Conservation (phyloP, 1,284 basidiomycete species). For the Ceratobasidium sp. region DNA sequence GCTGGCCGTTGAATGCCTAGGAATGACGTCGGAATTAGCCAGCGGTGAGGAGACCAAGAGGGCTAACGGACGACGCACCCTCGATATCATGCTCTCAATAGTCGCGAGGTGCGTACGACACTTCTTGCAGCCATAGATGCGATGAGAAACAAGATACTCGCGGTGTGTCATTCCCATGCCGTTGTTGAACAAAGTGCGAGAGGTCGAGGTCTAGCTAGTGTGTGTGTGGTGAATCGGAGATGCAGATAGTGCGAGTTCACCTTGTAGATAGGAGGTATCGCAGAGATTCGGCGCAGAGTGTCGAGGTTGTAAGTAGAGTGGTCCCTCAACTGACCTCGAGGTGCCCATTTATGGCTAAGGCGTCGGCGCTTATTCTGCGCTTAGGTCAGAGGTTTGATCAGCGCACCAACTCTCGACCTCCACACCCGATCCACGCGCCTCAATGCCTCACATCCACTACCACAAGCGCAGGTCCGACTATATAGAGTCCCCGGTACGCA, state of each 20-base stretch:
- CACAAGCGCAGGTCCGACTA: slow-evolving; percentile 9
- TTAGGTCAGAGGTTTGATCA: slow-evolving; percentile 19
- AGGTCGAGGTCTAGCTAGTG: neutral
- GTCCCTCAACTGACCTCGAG: slow-evolving; percentile 1
- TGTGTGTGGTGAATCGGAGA: neutral
- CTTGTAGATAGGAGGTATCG: neutral
- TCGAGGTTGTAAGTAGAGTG: neutral
- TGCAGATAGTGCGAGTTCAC: neutral
- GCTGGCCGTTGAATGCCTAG: slow-evolving; percentile 93
- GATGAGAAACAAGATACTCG: slow-evolving; percentile 86
- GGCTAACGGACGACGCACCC: slow-evolving; percentile 66
- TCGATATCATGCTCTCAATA: slow-evolving; percentile 90
- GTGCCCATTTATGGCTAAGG: slow-evolving; percentile 26
- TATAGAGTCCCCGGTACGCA: slow-evolving; percentile 20
- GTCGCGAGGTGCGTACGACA: slow-evolving; percentile 96
- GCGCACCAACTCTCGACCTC: slow-evolving; percentile 18
- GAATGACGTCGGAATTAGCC: slow-evolving; percentile 20
- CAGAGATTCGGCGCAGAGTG: neutral
- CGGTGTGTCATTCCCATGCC: slow-evolving; percentile 90
- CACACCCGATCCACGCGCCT: slow-evolving; percentile 18
- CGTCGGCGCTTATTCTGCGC: neutral
- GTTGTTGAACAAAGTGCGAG: neutral
- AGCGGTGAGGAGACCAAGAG: slow-evolving; percentile 10
- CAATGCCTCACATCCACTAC: slow-evolving; percentile 14
- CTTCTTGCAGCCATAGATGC: slow-evolving; percentile 90